Base-by-base conservation (phyloP, 78 protist genomes). In the Dictyostelium purpureum region DNA sequence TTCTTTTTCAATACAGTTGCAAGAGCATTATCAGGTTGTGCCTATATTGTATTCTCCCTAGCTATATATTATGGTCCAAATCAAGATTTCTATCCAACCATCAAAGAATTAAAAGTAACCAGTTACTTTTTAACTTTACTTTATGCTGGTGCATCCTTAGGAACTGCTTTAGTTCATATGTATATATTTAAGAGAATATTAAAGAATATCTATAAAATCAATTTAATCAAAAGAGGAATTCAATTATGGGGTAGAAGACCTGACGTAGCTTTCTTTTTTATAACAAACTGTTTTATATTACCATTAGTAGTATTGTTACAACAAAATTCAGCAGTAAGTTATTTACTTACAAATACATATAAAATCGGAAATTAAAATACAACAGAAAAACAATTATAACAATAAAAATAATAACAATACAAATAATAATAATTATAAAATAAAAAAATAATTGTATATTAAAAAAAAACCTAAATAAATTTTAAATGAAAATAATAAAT, bases 21-120 rank as follows among this genome's bases (percentile, higher is more conserved):
- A 10, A 42, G 89, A 33, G 2, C 89, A 37, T 66, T 80, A 26
- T 43, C 89, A 0, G 77, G 78, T 51, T 18, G 45, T 7, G 77
- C 79, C 10, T 80, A 80, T 37, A 63, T 80, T 1, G 66, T 80
- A 9, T 80, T 80, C 47, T 45, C 89, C 6, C 38, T 80, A 1
- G 75, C 73, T 4, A 80, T 80, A 38, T 80, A 80, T 40, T 80
- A 56, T 66, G 89, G 89, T 6, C 89, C 89, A 31, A 80, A 80
- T 51, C 28, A 33, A 16, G 7, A 66, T n/a, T 67, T 26, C 54
- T 80, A 80, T 21, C 78, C 70, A 51, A 80, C 89, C 0, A 67
- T 80, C 21, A 63, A 79, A 67, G 21, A 26, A 26, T 42, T 79
- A 4, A 10, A 24, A 35, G 51, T 37, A 2, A 18, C 21, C 33